These are phyloP conservation scores for Nemania sp. DNA, from an alignment of 2,329 filamentous ascomycete genomes.

Conservation along the genomic window DNA sequence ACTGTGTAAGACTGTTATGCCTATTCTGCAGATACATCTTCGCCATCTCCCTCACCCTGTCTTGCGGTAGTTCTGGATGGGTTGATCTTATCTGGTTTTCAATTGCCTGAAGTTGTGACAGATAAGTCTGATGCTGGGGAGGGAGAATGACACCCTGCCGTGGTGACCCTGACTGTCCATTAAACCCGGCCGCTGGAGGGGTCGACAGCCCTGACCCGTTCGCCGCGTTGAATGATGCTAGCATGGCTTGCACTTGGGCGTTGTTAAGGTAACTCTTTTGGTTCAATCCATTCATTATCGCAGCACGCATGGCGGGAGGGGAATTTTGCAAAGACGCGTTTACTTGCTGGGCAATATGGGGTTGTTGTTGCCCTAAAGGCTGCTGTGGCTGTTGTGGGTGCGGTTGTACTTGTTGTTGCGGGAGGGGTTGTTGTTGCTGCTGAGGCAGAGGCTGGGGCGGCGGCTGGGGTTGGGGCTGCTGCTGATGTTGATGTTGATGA, in stretches of 20 bases:
- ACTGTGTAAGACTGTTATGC: conserved; percentile 46
- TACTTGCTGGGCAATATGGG: conserved; percentile 45
- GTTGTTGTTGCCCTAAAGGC: conserved; percentile 37
- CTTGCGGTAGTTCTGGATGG: conserved; percentile 55
- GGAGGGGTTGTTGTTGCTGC: conserved; percentile 29
- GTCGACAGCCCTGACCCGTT: conserved; percentile 51
- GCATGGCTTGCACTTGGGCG: conserved; percentile 57
- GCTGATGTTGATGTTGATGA: conserved; percentile 17
- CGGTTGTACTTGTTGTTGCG: conserved; percentile 20
- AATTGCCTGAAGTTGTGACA: conserved; percentile 55
- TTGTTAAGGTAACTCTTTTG: conserved; percentile 59
- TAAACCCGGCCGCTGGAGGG: conserved; percentile 51
- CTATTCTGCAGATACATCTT: conserved; percentile 56
- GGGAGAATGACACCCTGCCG: conserved; percentile 48
- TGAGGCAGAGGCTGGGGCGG: conserved; percentile 8
- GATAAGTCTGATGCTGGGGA: conserved; percentile 51
- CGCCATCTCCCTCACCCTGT: conserved; percentile 56
- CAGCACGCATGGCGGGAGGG: conserved; percentile 51
- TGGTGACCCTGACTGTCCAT: conserved; percentile 51
- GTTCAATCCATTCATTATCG: conserved; percentile 49
- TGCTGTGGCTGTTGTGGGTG: conserved; percentile 21
- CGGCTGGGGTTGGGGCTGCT: conserved; percentile 39
- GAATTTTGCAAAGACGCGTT: conserved; percentile 44
- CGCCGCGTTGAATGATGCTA: conserved; percentile 53
- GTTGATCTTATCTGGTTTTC: conserved; percentile 57